phyloP scores from a whole-genome alignment of 306 rosid genomes.

The Luffa aegyptiaca region DNA sequence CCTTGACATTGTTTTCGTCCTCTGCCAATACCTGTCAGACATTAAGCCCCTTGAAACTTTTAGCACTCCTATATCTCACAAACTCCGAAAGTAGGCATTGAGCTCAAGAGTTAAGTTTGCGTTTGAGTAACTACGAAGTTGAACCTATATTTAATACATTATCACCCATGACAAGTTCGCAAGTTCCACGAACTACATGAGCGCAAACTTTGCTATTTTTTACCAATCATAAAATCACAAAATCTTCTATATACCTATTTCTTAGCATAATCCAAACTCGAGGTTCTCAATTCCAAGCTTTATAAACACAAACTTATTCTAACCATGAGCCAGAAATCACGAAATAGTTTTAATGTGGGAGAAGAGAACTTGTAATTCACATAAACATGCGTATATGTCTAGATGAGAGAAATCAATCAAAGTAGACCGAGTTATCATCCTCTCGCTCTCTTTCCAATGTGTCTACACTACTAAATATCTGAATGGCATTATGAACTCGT shows the following conservation, averaged over 20 bases:
- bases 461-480: not conserved
- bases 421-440: not conserved
- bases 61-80: not conserved
- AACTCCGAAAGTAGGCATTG: not conserved
- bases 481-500: not conserved
- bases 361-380: not conserved
- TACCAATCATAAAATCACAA: not conserved
- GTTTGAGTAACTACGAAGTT: not conserved
- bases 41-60: not conserved
- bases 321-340: not conserved
- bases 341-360: not conserved
- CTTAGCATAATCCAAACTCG: not conserved
- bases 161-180: not conserved
- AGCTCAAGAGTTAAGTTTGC: not conserved
- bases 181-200: not conserved
- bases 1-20: slow-evolving; percentile 79
- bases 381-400: not conserved
- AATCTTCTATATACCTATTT: not conserved
- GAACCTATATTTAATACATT: not conserved
- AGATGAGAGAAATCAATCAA: not conserved
- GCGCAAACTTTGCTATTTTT: not conserved
- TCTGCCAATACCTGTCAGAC: slow-evolving; percentile 61
- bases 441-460: not conserved
- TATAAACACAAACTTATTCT: not conserved
- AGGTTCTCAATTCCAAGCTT: not conserved